These are phyloP conservation scores for Aspergillus heteromorphus DNA, from an alignment of 495 filamentous ascomycete genomes.

Conservation along the genomic window DNA sequence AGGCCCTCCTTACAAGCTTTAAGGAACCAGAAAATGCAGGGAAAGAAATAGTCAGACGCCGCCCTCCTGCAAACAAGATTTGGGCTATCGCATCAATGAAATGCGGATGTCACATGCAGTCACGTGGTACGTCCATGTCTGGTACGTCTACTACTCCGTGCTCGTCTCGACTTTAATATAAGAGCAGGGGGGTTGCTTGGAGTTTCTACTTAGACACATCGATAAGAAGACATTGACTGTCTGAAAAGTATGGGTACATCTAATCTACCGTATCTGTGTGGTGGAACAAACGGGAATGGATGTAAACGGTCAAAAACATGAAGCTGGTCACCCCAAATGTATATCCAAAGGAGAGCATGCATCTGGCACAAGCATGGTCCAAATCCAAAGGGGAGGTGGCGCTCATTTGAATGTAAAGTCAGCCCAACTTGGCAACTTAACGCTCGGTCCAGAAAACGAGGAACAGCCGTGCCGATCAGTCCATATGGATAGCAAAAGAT, in stretches of 20 bases:
- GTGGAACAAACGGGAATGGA: slow-evolving; percentile 12
- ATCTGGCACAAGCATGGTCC: not conserved
- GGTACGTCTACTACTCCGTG: not conserved
- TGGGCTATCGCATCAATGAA: slow-evolving; percentile 3
- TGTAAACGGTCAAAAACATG: slow-evolving; percentile 11
- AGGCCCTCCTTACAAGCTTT: not conserved
- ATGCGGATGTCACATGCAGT: slow-evolving; percentile 1
- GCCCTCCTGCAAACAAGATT: slow-evolving; percentile 1
- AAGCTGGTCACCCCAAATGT: slow-evolving; percentile 14
- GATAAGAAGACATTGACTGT: slow-evolving; percentile 14
- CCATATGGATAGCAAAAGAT: not conserved
- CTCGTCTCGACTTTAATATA: not conserved
- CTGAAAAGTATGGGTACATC: slow-evolving; percentile 27
- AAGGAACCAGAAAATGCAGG: not conserved
- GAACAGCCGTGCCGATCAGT: not conserved
- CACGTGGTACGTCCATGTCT: not conserved
- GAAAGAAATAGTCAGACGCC: slow-evolving; percentile 1
- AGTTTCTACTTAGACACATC: not conserved
- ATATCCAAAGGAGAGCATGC: slow-evolving; percentile 8
- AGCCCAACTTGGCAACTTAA: not conserved
- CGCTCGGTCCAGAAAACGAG: not conserved
- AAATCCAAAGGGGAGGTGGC: not conserved
- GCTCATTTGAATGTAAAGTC: not conserved
- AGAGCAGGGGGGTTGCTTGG: not conserved
- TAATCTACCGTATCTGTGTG: slow-evolving; percentile 23